Evolutionary conservation across 208 protist species (phyloP).

Genomic region (Strigomonas oncopelti): DNA sequence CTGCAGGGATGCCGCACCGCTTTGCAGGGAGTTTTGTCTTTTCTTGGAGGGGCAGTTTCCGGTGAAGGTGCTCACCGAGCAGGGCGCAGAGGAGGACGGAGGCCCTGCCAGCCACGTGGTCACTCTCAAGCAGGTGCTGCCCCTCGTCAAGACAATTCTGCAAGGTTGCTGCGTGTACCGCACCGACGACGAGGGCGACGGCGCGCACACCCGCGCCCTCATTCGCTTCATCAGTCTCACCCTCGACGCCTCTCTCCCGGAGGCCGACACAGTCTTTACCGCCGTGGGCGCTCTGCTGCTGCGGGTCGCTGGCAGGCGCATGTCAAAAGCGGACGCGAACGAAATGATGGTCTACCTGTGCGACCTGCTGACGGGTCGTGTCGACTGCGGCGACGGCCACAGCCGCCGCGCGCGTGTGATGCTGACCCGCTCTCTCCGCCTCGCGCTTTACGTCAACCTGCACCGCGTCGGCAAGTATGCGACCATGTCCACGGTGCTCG

Average conservation of each 20-base stretch:
- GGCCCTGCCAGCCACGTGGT: too few species aligned
- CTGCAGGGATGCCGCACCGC: not conserved
- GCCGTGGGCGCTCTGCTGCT: constrained; percentile 27
- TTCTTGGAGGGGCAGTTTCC: not conserved
- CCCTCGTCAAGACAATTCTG: not conserved
- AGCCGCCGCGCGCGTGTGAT: constrained; percentile 41
- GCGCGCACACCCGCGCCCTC: not conserved
- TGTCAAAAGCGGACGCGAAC: constrained; percentile 51
- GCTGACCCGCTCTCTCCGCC: constrained; percentile 37
- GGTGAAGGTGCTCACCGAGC: not conserved
- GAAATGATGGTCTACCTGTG: constrained; percentile 44
- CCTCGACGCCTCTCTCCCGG: constrained; percentile 48
- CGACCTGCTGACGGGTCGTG: constrained; percentile 30
- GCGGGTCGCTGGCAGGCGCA: constrained; percentile 17
- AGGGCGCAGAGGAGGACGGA: not conserved
- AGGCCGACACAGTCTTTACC: constrained; percentile 39
- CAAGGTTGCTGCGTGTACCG: not conserved
- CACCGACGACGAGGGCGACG: not conserved
- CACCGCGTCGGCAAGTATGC: constrained; percentile 78
- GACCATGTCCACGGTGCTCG: constrained; percentile 45
- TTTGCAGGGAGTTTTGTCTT: not conserved
- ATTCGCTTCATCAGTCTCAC: not conserved
- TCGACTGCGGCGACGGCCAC: too few species aligned
- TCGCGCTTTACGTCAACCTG: constrained; percentile 59
- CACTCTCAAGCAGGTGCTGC: not conserved